Conservation (phyloP, 345 rosid genomes). For the Salix viminalis region DNA sequence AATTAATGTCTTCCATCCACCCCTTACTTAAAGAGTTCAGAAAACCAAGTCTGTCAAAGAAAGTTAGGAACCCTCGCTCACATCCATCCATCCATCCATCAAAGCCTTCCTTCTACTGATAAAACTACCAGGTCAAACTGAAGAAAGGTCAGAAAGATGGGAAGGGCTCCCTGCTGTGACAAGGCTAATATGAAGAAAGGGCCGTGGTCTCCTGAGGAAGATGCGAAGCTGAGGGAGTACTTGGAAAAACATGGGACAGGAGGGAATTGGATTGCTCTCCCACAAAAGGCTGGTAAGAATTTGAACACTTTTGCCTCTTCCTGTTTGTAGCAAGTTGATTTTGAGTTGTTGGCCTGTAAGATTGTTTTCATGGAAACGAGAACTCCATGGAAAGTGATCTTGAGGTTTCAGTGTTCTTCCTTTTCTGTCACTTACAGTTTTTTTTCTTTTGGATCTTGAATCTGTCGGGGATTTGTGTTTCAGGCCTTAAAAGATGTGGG, state of each 20-base stretch:
- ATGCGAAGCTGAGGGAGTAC: slow-evolving; percentile 29
- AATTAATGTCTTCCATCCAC: not conserved
- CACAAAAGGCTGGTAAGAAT: slow-evolving; percentile 26
- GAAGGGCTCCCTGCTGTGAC: slow-evolving; percentile 35
- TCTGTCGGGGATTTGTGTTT: not conserved
- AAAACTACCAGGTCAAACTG: not conserved
- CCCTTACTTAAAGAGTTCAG: not conserved
- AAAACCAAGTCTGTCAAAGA: not conserved
- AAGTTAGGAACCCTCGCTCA: not conserved
- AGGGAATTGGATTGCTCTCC: slow-evolving; percentile 31
- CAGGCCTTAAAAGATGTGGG: slow-evolving; percentile 34
- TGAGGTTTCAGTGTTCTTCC: not conserved
- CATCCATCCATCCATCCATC: not conserved
- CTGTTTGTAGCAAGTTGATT: not conserved
- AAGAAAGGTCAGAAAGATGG: slow-evolving; percentile 20
- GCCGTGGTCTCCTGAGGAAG: slow-evolving; percentile 34
- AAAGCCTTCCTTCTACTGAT: not conserved
- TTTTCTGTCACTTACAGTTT: not conserved
- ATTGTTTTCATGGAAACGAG: not conserved
- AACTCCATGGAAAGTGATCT: not conserved
- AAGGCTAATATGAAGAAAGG: slow-evolving; percentile 29
- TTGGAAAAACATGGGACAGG: slow-evolving; percentile 21
- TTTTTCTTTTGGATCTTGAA: not conserved
- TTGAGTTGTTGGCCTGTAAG: not conserved
- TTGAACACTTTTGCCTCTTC: not conserved